Base-by-base conservation (phyloP, 1,284 basidiomycete genomes). In the Malassezia equina region DNA sequence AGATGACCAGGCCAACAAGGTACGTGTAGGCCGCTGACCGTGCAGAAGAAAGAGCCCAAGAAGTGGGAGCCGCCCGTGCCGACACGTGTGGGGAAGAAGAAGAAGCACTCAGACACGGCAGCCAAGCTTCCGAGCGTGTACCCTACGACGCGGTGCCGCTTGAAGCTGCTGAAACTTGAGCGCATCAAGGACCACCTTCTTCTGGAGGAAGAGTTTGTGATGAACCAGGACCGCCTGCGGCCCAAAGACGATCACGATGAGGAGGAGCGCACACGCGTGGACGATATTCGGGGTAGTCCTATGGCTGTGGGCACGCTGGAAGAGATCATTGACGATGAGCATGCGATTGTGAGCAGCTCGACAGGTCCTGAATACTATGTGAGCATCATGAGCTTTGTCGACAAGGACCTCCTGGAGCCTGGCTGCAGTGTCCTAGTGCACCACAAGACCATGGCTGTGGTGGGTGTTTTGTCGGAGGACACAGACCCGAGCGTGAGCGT, bases 261-360 rank as follows among this genome's bases (percentile, higher is more conserved):
- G 71, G 90, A 93, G 75, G 93, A 98, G 75, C 81, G 90, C 64
- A 86, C 86, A 27, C 86, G 85, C 62, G 90, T 99, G 33, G 94
- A 99, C 75, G 90, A 94, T 75, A 78, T 99, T 47, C 83, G 94
- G 46, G 94, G 94, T 19, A 86, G 83, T 48, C 94, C 94, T 6
- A 95, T 99, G 89, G 86, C 85, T 12, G 90, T 99, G 50, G 94
- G 94, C 32, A 89, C 90, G 0, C 80, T 99, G 67, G 94, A 98
- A 78, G 94, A 99, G 78, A 96, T 99, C 67, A 94, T 99, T 72
- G 94, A 98, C 79, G 94, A 99, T 78, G 94, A 99, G 80, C 94
- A 98, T 75, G 93, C 94, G 19, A 96, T 99, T 75, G 86, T 99
- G 69, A 91, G 88, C 75, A 88, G 88, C 9, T 83, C 89, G 17